Evolutionary conservation across 1,284 basidiomycete species (phyloP).

Genomic region (Moniliella sp.): DNA sequence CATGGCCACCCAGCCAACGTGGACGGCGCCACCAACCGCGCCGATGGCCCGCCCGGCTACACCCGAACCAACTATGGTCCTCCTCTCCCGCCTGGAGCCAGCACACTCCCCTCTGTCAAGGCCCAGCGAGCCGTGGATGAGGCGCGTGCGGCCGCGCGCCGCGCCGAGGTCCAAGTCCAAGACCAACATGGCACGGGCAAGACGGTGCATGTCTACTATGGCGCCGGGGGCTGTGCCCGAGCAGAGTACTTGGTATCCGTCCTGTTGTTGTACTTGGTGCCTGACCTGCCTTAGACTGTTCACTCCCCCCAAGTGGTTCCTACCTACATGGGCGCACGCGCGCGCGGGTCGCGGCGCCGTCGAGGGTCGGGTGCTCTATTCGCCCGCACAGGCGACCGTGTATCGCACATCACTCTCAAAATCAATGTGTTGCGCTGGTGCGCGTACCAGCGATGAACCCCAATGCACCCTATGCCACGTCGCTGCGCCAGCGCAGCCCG

Average conservation of each 20-base stretch:
- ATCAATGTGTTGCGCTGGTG: neutral
- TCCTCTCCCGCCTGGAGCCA: neutral
- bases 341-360: neutral
- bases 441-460: neutral
- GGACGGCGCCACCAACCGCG: neutral
- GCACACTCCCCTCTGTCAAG: neutral
- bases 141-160: neutral
- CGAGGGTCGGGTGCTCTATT: constrained; percentile 1
- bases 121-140: neutral
- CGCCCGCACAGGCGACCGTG: constrained; percentile 6
- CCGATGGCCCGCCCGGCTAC: neutral
- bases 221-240: neutral
- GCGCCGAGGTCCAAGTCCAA: neutral
- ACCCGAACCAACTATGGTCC: neutral
- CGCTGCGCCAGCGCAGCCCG: neutral
- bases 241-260: neutral
- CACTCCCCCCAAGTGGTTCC: neutral
- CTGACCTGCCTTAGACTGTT: neutral
- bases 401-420: constrained; percentile 10
- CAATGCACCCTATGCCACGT: neutral
- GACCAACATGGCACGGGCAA: neutral
- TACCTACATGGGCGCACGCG: neutral
- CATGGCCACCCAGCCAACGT: neutral
- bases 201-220: neutral
- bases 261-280: neutral